A percentile compares a stretch with the other conserved stretches of the same genome.
phyloP scores from a whole-genome alignment of 2,329 filamentous ascomycete species.

The Aspergillus caelatus region DNA sequence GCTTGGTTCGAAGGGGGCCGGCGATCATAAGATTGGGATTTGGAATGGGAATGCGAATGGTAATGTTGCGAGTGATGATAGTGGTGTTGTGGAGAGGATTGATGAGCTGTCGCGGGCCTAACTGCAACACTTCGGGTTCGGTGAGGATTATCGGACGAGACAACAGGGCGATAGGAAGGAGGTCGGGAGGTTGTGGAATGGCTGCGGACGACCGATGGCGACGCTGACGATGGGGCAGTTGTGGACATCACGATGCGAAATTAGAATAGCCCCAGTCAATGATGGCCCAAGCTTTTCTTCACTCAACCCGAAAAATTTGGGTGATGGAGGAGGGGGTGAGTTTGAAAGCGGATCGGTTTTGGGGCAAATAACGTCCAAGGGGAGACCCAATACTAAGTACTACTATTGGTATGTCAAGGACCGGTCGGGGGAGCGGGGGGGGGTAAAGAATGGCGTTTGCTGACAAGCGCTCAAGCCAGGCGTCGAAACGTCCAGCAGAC shows the following conservation, averaged over 20 bases:
- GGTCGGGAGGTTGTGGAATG: slow-evolving; percentile 53
- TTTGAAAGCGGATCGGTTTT: slow-evolving; percentile 7
- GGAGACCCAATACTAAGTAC: slow-evolving; percentile 7
- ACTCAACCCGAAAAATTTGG: slow-evolving; percentile 12
- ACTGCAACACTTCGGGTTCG: slow-evolving; percentile 50
- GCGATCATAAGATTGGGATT: slow-evolving; percentile 47
- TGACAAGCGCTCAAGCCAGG: slow-evolving; percentile 25
- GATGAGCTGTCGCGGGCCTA: slow-evolving; percentile 42
- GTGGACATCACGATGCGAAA: slow-evolving; percentile 45
- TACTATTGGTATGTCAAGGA: slow-evolving; percentile 9
- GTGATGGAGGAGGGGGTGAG: slow-evolving; percentile 6
- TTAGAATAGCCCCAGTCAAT: slow-evolving; percentile 12
- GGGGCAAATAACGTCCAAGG: slow-evolving; percentile 17
- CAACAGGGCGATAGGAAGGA: slow-evolving; percentile 40
- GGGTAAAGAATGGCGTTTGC: slow-evolving; percentile 23
- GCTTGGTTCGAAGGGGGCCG: slow-evolving; percentile 51
- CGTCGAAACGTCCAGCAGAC: slow-evolving; percentile 18
- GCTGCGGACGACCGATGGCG: slow-evolving; percentile 53
- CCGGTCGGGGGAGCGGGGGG: slow-evolving; percentile 27
- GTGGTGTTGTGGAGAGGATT: slow-evolving; percentile 36
- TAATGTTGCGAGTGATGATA: slow-evolving; percentile 32
- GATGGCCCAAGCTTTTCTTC: slow-evolving; percentile 2
- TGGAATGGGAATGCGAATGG: slow-evolving; percentile 39
- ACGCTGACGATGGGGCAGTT: slow-evolving; percentile 48
- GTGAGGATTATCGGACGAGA: slow-evolving; percentile 47